phyloP scores from a whole-genome alignment of 2,329 filamentous ascomycete genomes.

The Alternaria gaisen region DNA sequence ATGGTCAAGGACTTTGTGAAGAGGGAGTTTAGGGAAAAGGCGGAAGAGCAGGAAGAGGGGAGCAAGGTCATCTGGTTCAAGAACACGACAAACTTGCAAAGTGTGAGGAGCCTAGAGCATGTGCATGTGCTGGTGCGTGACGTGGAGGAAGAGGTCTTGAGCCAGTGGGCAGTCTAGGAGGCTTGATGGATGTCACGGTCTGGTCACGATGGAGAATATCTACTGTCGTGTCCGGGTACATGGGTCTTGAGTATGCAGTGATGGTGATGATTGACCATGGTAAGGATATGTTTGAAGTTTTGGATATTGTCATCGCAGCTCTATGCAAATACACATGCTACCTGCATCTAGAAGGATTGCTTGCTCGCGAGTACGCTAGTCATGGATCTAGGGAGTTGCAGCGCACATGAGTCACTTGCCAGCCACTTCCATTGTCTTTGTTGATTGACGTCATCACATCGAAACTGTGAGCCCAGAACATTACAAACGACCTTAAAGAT shows the following conservation, averaged over 20 bases:
- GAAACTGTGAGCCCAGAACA: not conserved
- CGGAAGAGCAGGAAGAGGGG: slow-evolving; percentile 46
- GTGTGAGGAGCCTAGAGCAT: slow-evolving; percentile 73
- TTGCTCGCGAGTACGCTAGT: not conserved
- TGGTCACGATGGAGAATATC: not conserved
- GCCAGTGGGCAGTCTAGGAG: slow-evolving; percentile 18
- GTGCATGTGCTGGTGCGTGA: slow-evolving; percentile 77
- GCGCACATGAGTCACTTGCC: not conserved
- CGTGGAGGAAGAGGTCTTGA: slow-evolving; percentile 65
- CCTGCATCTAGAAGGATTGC: not conserved
- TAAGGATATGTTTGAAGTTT: not conserved
- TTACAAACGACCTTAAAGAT: not conserved
- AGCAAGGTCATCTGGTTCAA: slow-evolving; percentile 70
- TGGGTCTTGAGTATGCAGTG: not conserved
- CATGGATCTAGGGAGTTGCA: not conserved
- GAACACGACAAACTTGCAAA: slow-evolving; percentile 69
- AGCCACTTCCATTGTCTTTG: not conserved
- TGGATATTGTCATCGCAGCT: not conserved
- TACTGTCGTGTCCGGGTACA: not conserved
- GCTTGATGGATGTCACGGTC: not conserved
- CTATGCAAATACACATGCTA: not conserved
- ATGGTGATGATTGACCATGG: not conserved
- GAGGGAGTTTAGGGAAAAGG: slow-evolving; percentile 58
- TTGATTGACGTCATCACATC: not conserved
- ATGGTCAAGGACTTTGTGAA: slow-evolving; percentile 45